Conservation (phyloP, 2,329 filamentous ascomycete species). For the Xylariaceae sp. region DNA sequence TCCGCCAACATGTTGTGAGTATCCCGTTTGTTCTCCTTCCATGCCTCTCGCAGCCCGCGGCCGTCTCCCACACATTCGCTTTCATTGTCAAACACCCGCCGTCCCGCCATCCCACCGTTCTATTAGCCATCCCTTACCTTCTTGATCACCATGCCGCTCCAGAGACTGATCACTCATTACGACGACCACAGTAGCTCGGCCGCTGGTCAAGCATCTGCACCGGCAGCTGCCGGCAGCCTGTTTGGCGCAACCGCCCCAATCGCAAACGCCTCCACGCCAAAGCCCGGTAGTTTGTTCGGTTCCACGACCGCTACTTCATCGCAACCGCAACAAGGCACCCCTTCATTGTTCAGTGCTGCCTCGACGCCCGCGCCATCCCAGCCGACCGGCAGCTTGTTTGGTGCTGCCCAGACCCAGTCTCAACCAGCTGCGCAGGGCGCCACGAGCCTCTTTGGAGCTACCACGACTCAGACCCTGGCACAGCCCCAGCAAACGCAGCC, state of each 20-base stretch:
- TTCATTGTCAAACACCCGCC: background rate
- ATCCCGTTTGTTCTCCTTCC: conserved; percentile 20
- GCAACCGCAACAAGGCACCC: conserved; percentile 29
- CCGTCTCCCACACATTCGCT: background rate
- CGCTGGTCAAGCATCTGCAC: conserved; percentile 32
- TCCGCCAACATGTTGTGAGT: conserved; percentile 53
- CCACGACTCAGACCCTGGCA: conserved; percentile 13
- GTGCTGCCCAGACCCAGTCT: conserved; percentile 18
- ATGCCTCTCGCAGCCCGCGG: background rate
- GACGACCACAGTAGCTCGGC: conserved; percentile 26
- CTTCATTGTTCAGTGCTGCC: conserved; percentile 31
- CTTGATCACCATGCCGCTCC: conserved; percentile 15
- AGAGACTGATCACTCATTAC: conserved; percentile 16
- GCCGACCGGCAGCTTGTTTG: conserved; percentile 23
- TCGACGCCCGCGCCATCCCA: conserved; percentile 20
- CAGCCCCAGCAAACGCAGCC: conserved; percentile 13
- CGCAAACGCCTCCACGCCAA: conserved; percentile 22
- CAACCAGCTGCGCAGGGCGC: conserved; percentile 19
- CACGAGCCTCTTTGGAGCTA: conserved; percentile 22
- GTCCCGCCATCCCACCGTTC: too few relatives aligned
- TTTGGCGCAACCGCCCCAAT: conserved; percentile 27
- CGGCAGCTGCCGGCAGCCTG: conserved; percentile 31
- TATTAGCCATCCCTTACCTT: background rate
- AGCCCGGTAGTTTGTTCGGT: conserved; percentile 32
- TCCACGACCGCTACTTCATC: conserved; percentile 15